phyloP scores from a whole-genome alignment of 179 eudicot genomes.

The Beta corolliflora region DNA sequence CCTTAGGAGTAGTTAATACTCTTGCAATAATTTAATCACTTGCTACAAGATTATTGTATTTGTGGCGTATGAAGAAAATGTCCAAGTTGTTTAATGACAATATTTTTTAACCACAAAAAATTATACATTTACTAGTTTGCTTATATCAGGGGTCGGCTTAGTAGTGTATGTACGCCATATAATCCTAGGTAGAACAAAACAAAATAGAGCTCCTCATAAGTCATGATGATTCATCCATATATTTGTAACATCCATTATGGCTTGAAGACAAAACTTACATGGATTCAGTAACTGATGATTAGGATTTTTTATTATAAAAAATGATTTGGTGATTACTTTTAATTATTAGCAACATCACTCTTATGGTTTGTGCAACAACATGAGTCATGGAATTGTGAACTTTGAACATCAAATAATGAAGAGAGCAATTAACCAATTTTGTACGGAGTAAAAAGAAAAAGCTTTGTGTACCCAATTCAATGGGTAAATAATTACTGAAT shows the following conservation, averaged over 20 bases:
- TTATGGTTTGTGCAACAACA: neutral
- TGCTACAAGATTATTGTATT: neutral
- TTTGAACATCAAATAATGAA: neutral
- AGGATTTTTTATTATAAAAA: neutral
- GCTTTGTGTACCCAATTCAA: too few relatives aligned
- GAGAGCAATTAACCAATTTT: neutral
- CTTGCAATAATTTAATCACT: neutral
- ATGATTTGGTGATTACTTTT: neutral
- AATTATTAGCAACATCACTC: neutral
- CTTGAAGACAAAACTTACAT: neutral
- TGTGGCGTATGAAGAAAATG: neutral
- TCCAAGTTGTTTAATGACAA: neutral
- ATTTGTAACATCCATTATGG: neutral
- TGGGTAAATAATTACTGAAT: too few relatives aligned
- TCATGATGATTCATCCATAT: neutral
- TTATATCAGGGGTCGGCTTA: neutral
- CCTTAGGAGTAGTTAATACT: neutral
- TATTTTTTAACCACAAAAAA: too few relatives aligned
- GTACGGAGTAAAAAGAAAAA: too few relatives aligned
- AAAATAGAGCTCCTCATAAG: neutral
- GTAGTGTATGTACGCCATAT: neutral
- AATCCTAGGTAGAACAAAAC: neutral
- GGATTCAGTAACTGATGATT: neutral
- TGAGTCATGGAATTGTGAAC: neutral
- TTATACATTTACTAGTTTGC: too few relatives aligned